A percentile compares a stretch with the other conserved stretches of the same genome.
These are phyloP conservation scores for Zymoseptoria ardabiliae DNA, from an alignment of 2,329 filamentous ascomycete species.

Conservation along the genomic window DNA sequence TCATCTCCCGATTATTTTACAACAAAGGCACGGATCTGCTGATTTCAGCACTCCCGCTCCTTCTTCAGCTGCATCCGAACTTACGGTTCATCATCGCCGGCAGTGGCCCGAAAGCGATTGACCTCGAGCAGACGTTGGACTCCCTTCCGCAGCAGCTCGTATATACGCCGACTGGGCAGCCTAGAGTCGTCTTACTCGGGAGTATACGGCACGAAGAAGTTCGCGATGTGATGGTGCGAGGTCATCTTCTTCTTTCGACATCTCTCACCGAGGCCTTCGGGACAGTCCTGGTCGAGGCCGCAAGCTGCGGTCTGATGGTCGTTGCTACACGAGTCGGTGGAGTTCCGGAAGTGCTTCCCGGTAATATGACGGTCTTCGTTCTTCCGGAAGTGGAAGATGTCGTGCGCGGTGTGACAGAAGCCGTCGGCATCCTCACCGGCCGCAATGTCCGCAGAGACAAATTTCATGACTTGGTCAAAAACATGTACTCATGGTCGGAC, in stretches of 20 bases:
- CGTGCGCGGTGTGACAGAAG: conserved; percentile 78
- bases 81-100: conserved; percentile 96
- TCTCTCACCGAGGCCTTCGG: conserved; percentile 95
- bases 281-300: conserved; percentile 95
- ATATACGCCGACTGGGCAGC: conserved; percentile 55
- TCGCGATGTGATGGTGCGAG: conserved; percentile 91
- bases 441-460: conserved; percentile 69
- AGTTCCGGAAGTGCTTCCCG: conserved; percentile 90
- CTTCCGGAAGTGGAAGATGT: conserved; percentile 95
- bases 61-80: conserved; percentile 81
- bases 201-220: conserved; percentile 93
- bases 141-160: conserved; percentile 34
- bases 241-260: conserved; percentile 93
- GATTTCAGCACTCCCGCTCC: conserved; percentile 91
- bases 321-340: conserved; percentile 95
- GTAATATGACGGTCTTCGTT: conserved; percentile 95
- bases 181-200: conserved; percentile 86
- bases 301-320: conserved; percentile 90
- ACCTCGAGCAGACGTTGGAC: conserved; percentile 97
- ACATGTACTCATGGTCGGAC: conserved; percentile 98
- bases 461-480: conserved; percentile 94
- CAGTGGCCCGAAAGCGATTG: conserved; percentile 91
- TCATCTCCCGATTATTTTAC: conserved; percentile 95
- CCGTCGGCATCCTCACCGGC: conserved; percentile 72
- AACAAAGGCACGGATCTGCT: conserved; percentile 97